These are phyloP conservation scores for Xylaria sp. DNA, from an alignment of 2,329 filamentous ascomycete genomes.

Conservation along the genomic window DNA sequence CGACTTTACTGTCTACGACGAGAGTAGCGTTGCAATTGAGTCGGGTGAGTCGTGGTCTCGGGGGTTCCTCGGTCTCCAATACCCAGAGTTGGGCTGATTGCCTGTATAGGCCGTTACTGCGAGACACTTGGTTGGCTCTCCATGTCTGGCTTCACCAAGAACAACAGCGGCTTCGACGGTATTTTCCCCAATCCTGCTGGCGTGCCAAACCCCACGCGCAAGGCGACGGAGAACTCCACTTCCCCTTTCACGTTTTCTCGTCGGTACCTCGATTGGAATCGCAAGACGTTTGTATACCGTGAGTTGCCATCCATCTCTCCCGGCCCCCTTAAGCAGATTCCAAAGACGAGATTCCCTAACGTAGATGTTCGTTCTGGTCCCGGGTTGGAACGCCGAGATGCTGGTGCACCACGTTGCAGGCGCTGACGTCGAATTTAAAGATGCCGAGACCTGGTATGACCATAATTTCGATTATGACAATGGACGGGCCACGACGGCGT, in stretches of 20 bases:
- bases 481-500: conserved; percentile 58
- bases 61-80: not conserved
- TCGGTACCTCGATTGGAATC: conserved; percentile 76
- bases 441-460: conserved; percentile 63
- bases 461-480: conserved; percentile 61
- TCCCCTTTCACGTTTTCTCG: conserved; percentile 62
- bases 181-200: conserved; percentile 51
- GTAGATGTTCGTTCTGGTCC: not conserved
- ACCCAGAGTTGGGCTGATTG: conserved; percentile 12
- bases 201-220: conserved; percentile 54
- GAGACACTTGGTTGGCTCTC: conserved; percentile 75
- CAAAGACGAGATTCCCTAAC: not conserved
- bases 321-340: not conserved
- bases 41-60: conserved; percentile 50
- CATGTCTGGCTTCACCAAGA: conserved; percentile 67
- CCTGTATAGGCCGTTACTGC: conserved; percentile 66
- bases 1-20: conserved; percentile 73
- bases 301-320: not conserved
- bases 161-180: conserved; percentile 56
- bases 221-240: conserved; percentile 52
- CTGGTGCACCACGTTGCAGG: not conserved
- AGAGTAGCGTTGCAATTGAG: conserved; percentile 69
- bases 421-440: conserved; percentile 5
- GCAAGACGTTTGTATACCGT: conserved; percentile 70
- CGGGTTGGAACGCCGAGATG: not conserved